Percentiles rank a stretch among this genome's conserved stretches.
Evolutionary conservation across 805 yeast genomes (phyloP).

Genomic region (Candida michaelii): DNA sequence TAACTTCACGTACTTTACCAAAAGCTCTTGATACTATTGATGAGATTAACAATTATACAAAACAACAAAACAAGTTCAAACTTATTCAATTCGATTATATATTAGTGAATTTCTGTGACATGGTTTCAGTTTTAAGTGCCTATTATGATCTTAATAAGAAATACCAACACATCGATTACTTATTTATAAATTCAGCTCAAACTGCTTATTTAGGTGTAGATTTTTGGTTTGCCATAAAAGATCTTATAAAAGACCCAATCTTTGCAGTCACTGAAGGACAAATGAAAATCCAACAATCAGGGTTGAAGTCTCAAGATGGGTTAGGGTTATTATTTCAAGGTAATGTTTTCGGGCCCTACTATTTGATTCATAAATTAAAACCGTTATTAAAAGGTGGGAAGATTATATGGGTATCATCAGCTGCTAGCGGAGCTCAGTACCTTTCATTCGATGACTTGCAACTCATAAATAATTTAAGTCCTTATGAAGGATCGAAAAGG

Average conservation of each 20-base stretch:
- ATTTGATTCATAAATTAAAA: constrained; percentile 64
- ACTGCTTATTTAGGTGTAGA: constrained; percentile 85
- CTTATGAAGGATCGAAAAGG: constrained; percentile 93
- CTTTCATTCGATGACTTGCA: constrained; percentile 76
- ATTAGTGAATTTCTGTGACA: constrained; percentile 83
- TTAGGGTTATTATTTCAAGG: constrained; percentile 90
- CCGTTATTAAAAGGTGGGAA: constrained; percentile 60
- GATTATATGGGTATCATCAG: constrained; percentile 81
- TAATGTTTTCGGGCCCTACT: constrained; percentile 96
- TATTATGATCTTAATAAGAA: constrained; percentile 65
- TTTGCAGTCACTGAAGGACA: constrained; percentile 86
- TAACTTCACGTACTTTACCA: constrained; percentile 87
- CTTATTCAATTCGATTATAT: constrained; percentile 82
- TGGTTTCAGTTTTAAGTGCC: constrained; percentile 81
- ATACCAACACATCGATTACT: constrained; percentile 68
- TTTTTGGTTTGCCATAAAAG: constrained; percentile 75
- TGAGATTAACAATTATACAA: constrained; percentile 47
- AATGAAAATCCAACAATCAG: constrained; percentile 79
- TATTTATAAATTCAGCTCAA: constrained; percentile 88
- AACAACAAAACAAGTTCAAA: constrained; percentile 44
- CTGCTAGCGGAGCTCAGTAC: constrained; percentile 75
- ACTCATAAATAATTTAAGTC: constrained; percentile 56
- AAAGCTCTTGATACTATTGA: constrained; percentile 75
- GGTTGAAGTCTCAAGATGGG: constrained; percentile 73
- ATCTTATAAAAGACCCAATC: constrained; percentile 64